Percentiles rank a stretch among this genome's conserved stretches.
phyloP scores from a whole-genome alignment of 140 eudicot species.

The Stevia rebaudiana region DNA sequence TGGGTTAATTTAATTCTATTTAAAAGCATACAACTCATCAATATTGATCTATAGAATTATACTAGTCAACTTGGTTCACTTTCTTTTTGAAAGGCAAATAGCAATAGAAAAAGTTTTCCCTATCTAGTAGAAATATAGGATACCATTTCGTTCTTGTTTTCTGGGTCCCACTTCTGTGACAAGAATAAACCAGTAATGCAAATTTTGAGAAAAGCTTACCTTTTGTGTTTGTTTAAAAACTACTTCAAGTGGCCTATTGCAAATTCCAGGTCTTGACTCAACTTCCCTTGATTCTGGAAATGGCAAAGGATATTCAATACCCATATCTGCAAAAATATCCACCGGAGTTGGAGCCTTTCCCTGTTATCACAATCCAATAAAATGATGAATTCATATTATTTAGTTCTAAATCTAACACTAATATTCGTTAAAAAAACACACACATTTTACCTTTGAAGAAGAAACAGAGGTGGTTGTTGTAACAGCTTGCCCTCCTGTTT shows the following conservation, averaged over 20 bases:
- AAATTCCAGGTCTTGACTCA: slow-evolving; percentile 62
- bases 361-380: slow-evolving; percentile 36
- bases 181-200: neutral
- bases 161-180: neutral
- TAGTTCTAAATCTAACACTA: slow-evolving; percentile 5
- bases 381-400: neutral
- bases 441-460: slow-evolving; percentile 46
- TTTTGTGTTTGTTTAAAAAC: slow-evolving; percentile 59
- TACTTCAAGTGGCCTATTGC: slow-evolving; percentile 52
- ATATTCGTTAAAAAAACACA: neutral
- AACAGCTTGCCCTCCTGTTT: slow-evolving; percentile 21
- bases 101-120: too few species aligned
- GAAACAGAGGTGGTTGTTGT: slow-evolving; percentile 36
- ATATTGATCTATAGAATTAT: too few species aligned
- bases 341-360: slow-evolving; percentile 36
- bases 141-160: neutral
- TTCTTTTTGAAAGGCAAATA: too few species aligned
- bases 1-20: too few species aligned
- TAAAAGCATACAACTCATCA: too few species aligned
- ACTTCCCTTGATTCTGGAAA: slow-evolving; percentile 66
- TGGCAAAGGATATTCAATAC: slow-evolving; percentile 53
- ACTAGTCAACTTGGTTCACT: too few species aligned
- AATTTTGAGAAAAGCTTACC: slow-evolving; percentile 31
- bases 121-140: neutral
- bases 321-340: slow-evolving; percentile 51